Evolutionary conservation across 2,329 filamentous ascomycete species (phyloP).

Genomic region (Dactylellina sp.): DNA sequence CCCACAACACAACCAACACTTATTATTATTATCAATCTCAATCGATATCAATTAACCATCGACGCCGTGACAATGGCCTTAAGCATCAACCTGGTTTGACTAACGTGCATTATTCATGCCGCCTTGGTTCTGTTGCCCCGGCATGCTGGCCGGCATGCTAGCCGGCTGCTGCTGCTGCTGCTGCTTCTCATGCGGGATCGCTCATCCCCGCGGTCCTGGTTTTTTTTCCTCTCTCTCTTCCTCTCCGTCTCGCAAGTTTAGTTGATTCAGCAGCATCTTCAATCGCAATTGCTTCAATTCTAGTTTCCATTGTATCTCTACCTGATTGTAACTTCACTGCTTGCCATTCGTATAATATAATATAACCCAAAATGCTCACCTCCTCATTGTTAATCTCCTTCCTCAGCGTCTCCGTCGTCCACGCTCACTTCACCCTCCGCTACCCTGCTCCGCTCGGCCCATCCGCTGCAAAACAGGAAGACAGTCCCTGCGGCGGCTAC

Average conservation of each 20-base stretch:
- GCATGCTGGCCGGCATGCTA: too few relatives aligned
- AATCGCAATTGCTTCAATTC: neutral
- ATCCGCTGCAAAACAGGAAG: conserved; percentile 66
- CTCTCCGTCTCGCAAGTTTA: too few relatives aligned
- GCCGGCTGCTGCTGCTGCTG: neutral
- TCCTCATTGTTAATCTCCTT: conserved; percentile 29
- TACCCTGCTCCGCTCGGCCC: conserved; percentile 68
- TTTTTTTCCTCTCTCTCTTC: too few relatives aligned
- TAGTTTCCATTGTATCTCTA: neutral
- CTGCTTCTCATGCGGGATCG: too few relatives aligned
- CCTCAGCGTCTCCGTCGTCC: conserved; percentile 42
- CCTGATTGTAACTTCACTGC: neutral
- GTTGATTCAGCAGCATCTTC: too few relatives aligned
- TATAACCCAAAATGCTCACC: conserved; percentile 29
- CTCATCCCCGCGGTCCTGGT: too few relatives aligned
- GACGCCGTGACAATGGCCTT: too few relatives aligned
- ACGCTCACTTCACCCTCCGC: conserved; percentile 70
- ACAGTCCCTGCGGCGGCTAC: conserved; percentile 69
- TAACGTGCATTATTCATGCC: neutral
- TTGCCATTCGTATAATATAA: neutral
- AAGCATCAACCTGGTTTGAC: too few relatives aligned
- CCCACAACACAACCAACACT: conserved; percentile 20
- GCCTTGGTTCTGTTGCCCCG: neutral
- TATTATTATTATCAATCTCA: neutral
- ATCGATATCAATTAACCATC: too few relatives aligned